phyloP scores from a whole-genome alignment of 768 basidiomycete species.

The Rhizopogon vinicolor region DNA sequence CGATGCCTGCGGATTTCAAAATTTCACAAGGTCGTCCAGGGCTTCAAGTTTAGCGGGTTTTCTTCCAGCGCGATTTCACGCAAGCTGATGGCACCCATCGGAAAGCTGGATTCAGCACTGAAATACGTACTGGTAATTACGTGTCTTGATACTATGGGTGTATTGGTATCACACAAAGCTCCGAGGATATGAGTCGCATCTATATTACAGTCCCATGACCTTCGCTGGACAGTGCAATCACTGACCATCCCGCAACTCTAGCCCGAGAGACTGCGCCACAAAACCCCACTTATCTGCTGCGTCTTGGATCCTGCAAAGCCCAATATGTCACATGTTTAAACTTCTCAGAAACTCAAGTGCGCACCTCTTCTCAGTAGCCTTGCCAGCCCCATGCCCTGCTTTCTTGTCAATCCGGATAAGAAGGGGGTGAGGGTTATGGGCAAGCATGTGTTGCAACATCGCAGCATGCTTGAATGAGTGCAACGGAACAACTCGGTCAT shows the following conservation, averaged over 20 bases:
- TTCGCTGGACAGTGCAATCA: constrained; percentile 4
- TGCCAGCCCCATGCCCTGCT: constrained; percentile 78
- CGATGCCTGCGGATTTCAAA: background rate
- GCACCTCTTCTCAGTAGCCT: constrained; percentile 66
- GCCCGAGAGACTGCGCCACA: constrained; percentile 61
- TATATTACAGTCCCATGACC: background rate
- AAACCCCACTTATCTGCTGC: constrained; percentile 77
- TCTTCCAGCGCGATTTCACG: background rate
- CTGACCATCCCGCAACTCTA: constrained; percentile 28
- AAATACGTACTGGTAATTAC: background rate
- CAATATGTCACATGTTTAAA: background rate
- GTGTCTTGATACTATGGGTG: background rate
- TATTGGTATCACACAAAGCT: background rate
- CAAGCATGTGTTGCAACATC: constrained; percentile 61
- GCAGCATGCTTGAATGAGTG: constrained; percentile 85
- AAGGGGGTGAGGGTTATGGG: constrained; percentile 68
- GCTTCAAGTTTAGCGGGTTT: background rate
- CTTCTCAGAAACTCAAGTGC: constrained; percentile 3
- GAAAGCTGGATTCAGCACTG: background rate
- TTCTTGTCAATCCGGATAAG: constrained; percentile 77
- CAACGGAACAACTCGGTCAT: constrained; percentile 82
- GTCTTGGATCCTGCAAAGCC: constrained; percentile 57
- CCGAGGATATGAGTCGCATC: background rate
- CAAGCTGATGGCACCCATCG: background rate
- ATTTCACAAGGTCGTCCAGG: background rate